Conservation (phyloP, 163 green algal genomes). For the Scenedesmus sp. region DNA sequence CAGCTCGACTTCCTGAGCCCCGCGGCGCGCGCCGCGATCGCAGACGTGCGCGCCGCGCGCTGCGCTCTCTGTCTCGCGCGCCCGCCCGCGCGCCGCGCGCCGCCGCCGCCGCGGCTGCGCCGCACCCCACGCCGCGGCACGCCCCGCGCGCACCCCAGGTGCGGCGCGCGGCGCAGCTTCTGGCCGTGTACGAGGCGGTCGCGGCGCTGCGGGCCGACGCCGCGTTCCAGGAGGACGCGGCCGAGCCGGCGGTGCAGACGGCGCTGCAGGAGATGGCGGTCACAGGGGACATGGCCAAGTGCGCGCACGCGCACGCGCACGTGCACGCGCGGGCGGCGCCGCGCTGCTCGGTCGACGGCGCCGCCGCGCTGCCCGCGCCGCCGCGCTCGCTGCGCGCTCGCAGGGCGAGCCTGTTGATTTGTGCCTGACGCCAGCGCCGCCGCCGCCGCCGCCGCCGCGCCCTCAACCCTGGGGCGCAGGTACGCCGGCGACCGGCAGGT, state of each 20-base stretch:
- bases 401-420: too few relatives aligned
- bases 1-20: constrained; percentile 23
- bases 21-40: constrained; percentile 1
- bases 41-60: background rate
- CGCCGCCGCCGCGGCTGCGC: too few relatives aligned
- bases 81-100: background rate
- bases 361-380: too few relatives aligned
- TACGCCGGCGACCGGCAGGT: constrained; percentile 8
- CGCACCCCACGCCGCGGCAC: background rate
- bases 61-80: too few relatives aligned
- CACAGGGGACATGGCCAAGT: constrained; percentile 1
- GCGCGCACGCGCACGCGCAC: background rate
- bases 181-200: constrained; percentile 26
- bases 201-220: constrained; percentile 29
- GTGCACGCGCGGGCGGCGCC: too few relatives aligned
- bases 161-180: constrained; percentile 34
- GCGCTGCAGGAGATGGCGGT: background rate
- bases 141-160: too few relatives aligned
- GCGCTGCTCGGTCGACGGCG: too few relatives aligned
- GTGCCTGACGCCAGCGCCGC: too few relatives aligned
- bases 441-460: too few relatives aligned
- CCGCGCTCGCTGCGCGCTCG: too few relatives aligned
- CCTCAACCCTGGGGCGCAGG: constrained; percentile 2
- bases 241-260: constrained; percentile 7
- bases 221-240: constrained; percentile 43